Conservation (phyloP, 1,284 basidiomycete species). For the Porogramme epimiltina region DNA sequence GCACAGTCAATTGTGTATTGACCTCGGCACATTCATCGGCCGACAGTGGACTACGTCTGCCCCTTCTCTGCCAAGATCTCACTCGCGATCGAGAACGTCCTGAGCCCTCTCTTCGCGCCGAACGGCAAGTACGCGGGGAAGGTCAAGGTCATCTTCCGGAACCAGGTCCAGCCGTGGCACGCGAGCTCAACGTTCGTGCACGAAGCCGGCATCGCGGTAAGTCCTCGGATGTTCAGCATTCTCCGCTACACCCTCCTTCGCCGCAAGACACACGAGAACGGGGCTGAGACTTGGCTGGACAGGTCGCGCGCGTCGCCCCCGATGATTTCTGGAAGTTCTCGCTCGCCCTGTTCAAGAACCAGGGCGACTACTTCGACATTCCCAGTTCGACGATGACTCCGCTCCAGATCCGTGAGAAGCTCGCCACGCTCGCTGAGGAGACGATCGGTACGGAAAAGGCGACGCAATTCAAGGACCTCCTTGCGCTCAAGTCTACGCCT, state of each 20-base stretch:
- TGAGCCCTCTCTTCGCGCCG: constrained; percentile 58
- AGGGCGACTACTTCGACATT: constrained; percentile 80
- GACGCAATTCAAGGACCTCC: constrained; percentile 59
- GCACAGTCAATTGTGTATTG: no score
- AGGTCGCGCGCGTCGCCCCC: constrained; percentile 70
- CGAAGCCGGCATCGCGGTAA: constrained; percentile 82
- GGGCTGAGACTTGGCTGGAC: background rate
- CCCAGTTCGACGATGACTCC: constrained; percentile 72
- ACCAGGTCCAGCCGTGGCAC: constrained; percentile 88
- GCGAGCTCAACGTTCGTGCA: constrained; percentile 72
- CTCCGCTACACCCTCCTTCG: no score
- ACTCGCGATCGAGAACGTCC: constrained; percentile 56
- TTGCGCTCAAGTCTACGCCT: constrained; percentile 62
- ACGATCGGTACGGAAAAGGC: constrained; percentile 51
- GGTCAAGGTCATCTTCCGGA: constrained; percentile 78
- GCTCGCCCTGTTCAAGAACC: constrained; percentile 73
- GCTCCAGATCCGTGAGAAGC: constrained; percentile 74
- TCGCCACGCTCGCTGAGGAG: constrained; percentile 58
- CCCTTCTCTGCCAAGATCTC: constrained; percentile 79
- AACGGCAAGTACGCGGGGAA: constrained; percentile 77
- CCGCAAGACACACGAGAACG: background rate
- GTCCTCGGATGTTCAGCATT: constrained; percentile 21
- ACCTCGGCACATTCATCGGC: no score
- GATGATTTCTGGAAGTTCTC: constrained; percentile 81
- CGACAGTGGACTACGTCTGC: constrained; percentile 91